phyloP scores from a whole-genome alignment of 1,139 yeast species.

The Geotrichum fermentans region DNA sequence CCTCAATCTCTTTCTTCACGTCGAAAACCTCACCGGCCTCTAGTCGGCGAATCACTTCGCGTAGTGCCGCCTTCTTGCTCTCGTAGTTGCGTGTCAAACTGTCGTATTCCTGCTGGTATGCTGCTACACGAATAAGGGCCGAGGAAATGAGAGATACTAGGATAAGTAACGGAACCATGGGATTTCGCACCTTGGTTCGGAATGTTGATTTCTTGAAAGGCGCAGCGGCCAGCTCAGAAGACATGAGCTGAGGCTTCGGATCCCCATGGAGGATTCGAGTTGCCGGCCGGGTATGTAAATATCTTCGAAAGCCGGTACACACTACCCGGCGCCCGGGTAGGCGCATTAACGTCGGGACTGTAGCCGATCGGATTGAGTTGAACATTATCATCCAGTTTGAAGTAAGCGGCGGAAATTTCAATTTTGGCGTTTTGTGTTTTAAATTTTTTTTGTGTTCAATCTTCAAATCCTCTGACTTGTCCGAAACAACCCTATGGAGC shows the following conservation, averaged over 20 bases:
- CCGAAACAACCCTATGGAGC: neutral
- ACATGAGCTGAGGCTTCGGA: slow-evolving; percentile 1
- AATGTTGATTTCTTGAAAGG: slow-evolving; percentile 14
- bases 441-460: neutral
- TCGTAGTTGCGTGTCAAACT: slow-evolving; percentile 5
- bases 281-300: too few species aligned
- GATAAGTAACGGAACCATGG: slow-evolving; percentile 19
- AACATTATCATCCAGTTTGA: neutral
- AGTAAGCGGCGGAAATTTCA: too few species aligned
- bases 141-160: slow-evolving; percentile 19
- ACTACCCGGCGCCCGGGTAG: neutral
- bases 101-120: slow-evolving; percentile 18
- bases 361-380: too few species aligned
- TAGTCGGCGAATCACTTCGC: slow-evolving; percentile 8
- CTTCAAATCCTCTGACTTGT: neutral
- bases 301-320: too few species aligned
- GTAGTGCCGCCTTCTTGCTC: slow-evolving; percentile 5
- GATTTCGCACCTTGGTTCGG: slow-evolving; percentile 15
- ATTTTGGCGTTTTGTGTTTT: too few species aligned
- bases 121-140: slow-evolving; percentile 16
- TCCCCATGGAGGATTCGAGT: neutral
- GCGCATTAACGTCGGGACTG: neutral
- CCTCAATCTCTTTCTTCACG: slow-evolving; percentile 12
- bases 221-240: slow-evolving; percentile 13
- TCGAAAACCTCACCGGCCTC: slow-evolving; percentile 14